Evolutionary conservation across 768 basidiomycete species (phyloP), one percentile per base, ranked within the genome.

Genomic region (Amanita phalloides): DNA sequence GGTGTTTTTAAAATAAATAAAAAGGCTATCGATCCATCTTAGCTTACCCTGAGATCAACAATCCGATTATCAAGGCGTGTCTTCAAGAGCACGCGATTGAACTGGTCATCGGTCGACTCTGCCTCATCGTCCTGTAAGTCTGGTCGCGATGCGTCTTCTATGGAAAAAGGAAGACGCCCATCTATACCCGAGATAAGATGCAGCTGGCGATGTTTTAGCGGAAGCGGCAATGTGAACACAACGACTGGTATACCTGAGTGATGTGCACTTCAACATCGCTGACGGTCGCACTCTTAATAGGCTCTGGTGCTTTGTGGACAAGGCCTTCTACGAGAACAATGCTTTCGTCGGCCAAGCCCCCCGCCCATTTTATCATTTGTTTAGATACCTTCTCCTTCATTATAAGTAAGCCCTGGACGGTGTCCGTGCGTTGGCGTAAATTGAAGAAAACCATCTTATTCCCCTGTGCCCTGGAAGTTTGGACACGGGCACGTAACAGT

Each of bases 301-400:
- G 75, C 61, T 88, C 87, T 1, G 80, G 82, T 32, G 84, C 80
- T 66, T 81, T 84, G 64, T 82, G 79, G 39, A 94, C 86, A 48
- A 73, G 61, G 36, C 92, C 95, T 67, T 93, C 86, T 4, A 95
- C 86, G 21, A 94, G 79, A 4, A 98, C 85, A 61, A 99, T 93
- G 53, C 86, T 89, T 71, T 99, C 96, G 60, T 79, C 78, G 25
- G 84, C 72, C 46, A 98, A 69, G 23, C 78, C 63, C 17, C 82
- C 82, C 14, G 84, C 79, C 86, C 88, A 98, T 68, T 92, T 96
- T 36, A 92, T 80, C 96, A 99, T 99, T 65, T 95, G 93, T 69
- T 94, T 97, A 55, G 90, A 94, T 25, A 98, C 76, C 60, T 79
- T 82, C 43, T 80, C 86, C 8, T 84, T 71, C 21, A 87, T 79